Percentiles rank a stretch among this genome's conserved stretches.
phyloP scores from a whole-genome alignment of 2,329 filamentous ascomycete genomes.

The Clathrospora elynae region DNA sequence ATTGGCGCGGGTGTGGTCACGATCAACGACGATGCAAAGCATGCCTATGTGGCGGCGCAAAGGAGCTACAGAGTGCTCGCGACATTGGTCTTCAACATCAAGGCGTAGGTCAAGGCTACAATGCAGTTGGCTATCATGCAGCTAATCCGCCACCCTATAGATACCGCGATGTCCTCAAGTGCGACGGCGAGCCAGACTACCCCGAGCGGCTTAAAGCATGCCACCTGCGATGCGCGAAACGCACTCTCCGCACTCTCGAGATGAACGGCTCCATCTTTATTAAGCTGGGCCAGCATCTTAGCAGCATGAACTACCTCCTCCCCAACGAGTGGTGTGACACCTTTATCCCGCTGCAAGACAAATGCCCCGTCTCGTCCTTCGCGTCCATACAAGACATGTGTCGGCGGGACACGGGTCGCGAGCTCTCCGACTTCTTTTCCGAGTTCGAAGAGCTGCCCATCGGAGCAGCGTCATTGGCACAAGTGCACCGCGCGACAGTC shows the following conservation, averaged over 20 bases:
- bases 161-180: slow-evolving; percentile 84
- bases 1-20: slow-evolving; percentile 54
- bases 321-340: slow-evolving; percentile 92
- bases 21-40: slow-evolving; percentile 71
- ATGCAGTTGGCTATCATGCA: neutral
- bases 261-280: slow-evolving; percentile 98
- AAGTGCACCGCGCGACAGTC: slow-evolving; percentile 87
- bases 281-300: slow-evolving; percentile 94
- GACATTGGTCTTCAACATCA: slow-evolving; percentile 79
- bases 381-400: slow-evolving; percentile 90
- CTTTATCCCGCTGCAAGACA: slow-evolving; percentile 94
- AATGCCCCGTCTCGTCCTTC: slow-evolving; percentile 89
- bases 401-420: slow-evolving; percentile 75
- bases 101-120: slow-evolving; percentile 68
- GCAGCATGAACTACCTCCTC: slow-evolving; percentile 92
- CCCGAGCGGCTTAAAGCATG: slow-evolving; percentile 76
- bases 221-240: slow-evolving; percentile 88
- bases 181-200: slow-evolving; percentile 67
- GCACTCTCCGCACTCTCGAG: slow-evolving; percentile 85
- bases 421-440: slow-evolving; percentile 81
- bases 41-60: slow-evolving; percentile 74
- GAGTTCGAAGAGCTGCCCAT: slow-evolving; percentile 81
- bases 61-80: slow-evolving; percentile 78
- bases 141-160: slow-evolving; percentile 55
- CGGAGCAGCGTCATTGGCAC: slow-evolving; percentile 89